Base-by-base conservation (phyloP, 2,329 filamentous ascomycete species). In the Cadophora gregata region DNA sequence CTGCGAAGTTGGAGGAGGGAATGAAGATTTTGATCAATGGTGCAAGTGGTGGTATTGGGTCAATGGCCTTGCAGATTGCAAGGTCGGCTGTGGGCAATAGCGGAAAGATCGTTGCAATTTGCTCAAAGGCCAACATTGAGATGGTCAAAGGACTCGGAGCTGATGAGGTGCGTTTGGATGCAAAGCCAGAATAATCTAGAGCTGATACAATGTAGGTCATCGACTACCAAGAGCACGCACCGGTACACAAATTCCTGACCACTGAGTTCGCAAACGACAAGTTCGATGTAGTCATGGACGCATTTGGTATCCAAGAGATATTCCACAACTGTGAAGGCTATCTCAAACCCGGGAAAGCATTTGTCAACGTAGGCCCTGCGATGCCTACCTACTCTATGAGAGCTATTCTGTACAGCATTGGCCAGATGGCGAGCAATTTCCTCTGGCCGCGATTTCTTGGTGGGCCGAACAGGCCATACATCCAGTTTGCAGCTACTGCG, bases 31-130 rank as follows among this genome's bases (percentile, higher is more conserved):
- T 86, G 56, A 76, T 85, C 4, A 83, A 85, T 68, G 84, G 82
- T 3, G 84, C 82, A 24, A 84, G 83, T 69, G 83, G 84, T 0
- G 83, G 82, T 14, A 81, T 86, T 6, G 84, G 84, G 14, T 78
- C 79, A 24, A 70, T 85, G 59, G 76, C 79, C 1, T 75, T 84
- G 56, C 84, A 86, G 75, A 79, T 83, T 76, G 76, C 73, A 53
- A 76, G 50, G 31, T 31, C 76, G 16, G 74, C 70, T n/a, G 77
- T 83, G 68, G 78, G 81, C 48, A 68, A 76, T 61, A 74, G 77
- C 0, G 83, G 82, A 2, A 73, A 76, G 59, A 79, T 86, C 1
- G 80, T 80, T 0, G 84, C 76, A 0, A 79, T 85, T 12, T 86
- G 84, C 72, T 84, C 82, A 1, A 79, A 75, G 1, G 76, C 70